Base-by-base conservation (phyloP, 371 early-diverging fungal genomes). In the Mucor indicus region DNA sequence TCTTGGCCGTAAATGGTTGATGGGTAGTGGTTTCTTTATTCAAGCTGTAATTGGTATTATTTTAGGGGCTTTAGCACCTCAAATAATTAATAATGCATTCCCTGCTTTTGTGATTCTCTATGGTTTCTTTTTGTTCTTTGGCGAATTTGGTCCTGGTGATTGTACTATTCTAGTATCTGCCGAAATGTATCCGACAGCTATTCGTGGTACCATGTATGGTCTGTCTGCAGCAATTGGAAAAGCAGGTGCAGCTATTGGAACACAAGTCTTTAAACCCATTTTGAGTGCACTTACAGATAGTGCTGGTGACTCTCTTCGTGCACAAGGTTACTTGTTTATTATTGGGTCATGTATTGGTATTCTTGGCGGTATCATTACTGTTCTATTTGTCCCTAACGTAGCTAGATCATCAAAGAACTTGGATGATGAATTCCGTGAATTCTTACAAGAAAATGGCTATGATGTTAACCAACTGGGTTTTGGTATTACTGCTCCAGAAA, bases 91-190 rank as follows among this genome's bases (percentile, higher is more conserved):
- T 13, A 53, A 49, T 11, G 53, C 67, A 45, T 75, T 77, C 47
- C 78, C 77, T 4, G 41, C 69, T 37, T 81, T 81, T 40, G 77
- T 81, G 20, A 60, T 80, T 23, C 56, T 79, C 20, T 81, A 81
- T 37, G 82, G 82, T 44, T 44, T 80, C 43, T 81, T 78, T 41
- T 65, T 81, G 53, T 62, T 67, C 45, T 66, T 73, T 45, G 77
- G 77, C 37, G 77, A 81, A 53, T 74, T 78, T 44, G 82, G 82
- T 41, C 80, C 80, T 32, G 82, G 82, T 47, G 72, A 74, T 29
- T 72, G 72, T 56, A 65, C 72, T 13, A 70, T 72, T 29, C 60
- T 75, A 25, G 69, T 75, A 39, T 65, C 79, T 11, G 68, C 72
- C 21, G 79, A 80, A 66, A 60, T 72, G 33, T 80, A 72, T 56